Evolutionary conservation across 441 rosid species (phyloP).

Genomic region (Arabidopsis hybrid): DNA sequence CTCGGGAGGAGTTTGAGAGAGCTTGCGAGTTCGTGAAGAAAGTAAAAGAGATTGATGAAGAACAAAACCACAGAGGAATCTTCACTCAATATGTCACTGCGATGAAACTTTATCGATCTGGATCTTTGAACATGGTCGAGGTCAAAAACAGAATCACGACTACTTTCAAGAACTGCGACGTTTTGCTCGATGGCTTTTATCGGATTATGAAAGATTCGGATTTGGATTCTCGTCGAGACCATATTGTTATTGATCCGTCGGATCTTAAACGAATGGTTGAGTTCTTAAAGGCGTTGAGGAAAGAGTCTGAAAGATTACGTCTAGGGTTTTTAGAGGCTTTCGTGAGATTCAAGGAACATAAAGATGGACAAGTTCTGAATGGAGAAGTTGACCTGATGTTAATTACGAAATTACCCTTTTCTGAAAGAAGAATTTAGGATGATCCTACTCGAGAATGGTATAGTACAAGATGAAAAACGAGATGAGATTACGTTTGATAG

Average conservation of each 20-base stretch:
- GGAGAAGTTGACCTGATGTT: background rate
- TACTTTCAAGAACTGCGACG: constrained; percentile 8
- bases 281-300: background rate
- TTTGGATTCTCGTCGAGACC: background rate
- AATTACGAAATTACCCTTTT: constrained; percentile 1
- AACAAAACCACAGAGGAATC: background rate
- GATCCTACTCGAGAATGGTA: background rate
- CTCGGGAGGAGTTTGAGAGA: background rate
- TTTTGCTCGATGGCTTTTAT: background rate
- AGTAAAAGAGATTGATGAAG: constrained; percentile 8
- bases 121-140: background rate
- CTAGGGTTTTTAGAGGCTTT: background rate
- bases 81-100: background rate
- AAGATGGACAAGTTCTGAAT: background rate
- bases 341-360: background rate
- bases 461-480: background rate
- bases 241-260: background rate
- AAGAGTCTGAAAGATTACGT: background rate
- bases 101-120: background rate
- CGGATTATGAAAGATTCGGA: background rate
- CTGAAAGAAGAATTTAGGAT: background rate
- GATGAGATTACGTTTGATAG: background rate
- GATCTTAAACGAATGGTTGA: background rate
- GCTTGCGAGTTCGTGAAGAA: background rate
- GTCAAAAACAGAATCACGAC: background rate